Evolutionary conservation across 2,329 filamentous ascomycete genomes (phyloP), one percentile per base, ranked within the genome.

Genomic region (Talaromyces marneffei): DNA sequence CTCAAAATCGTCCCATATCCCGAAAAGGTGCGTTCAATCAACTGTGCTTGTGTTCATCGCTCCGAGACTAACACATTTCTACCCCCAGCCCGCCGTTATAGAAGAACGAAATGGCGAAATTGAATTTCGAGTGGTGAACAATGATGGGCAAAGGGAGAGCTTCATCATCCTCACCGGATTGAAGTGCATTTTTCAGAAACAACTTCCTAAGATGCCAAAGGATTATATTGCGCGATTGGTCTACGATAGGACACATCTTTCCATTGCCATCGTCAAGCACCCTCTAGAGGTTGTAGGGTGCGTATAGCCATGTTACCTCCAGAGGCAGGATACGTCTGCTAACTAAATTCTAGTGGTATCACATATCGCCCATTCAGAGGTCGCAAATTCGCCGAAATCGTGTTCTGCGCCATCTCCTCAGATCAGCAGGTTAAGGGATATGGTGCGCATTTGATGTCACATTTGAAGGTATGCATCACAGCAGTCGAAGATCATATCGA

Each of bases 351-450:
- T 46, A 93, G 92, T 65, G 94, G 94, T 63, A 97, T 99, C 71
- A 97, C 94, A 23, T 99, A 96, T 76, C 87, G 93, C 14, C 92
- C 92, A 0, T 99, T 99, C 78, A 91, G 92, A 71, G 88, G 88
- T 60, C 89, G 93, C 59, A 86, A 90, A 68, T 99, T 99, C 71
- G 94, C 94, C 66, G 94, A 99, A 78, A 99, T 99, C 69, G 94
- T 99, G 62, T 99, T 99, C 73, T 99, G 93, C 74, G 94, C 94
- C 67, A 96, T 99, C 69, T 95, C 90, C 59, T 96, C 91, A 0
- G 94, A 97, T 72, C 94, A 99, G 75, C 94, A 99, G 76, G 94
- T 99, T 68, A 99, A 97, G 77, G 94, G 94, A 35, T 99, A 99
- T 72, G 94, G 94, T 65, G 93, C 94, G 10, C 93, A 97, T 80